Evolutionary conservation across 495 filamentous ascomycete genomes (phyloP).

Genomic region (Penicillium robsamsonii): DNA sequence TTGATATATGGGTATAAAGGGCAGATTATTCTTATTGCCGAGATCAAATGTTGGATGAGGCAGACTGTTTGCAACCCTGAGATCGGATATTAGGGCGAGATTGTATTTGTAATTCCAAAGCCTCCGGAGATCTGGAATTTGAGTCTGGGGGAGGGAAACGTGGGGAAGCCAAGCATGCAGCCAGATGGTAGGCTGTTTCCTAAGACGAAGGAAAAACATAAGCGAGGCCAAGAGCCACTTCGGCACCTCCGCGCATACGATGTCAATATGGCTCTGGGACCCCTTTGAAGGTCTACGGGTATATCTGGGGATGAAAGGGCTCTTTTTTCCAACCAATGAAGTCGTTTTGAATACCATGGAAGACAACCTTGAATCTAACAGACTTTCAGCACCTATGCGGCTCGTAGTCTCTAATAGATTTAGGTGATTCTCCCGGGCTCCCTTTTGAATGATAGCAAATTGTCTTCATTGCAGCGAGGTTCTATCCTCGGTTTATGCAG

Average conservation of each 20-base stretch:
- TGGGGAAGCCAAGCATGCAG: neutral
- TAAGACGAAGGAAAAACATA: neutral
- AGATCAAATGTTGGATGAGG: neutral
- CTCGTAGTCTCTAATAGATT: too few relatives aligned
- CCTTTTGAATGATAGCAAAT: constrained; percentile 12
- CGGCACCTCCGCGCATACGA: neutral
- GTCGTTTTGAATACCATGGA: neutral
- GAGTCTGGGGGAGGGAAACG: neutral
- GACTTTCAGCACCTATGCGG: neutral
- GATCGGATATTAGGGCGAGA: neutral
- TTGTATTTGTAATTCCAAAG: neutral
- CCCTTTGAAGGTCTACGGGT: too few relatives aligned
- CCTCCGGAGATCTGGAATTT: neutral
- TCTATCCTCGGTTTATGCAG: constrained; percentile 29
- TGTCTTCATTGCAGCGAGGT: constrained; percentile 28
- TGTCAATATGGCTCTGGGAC: neutral
- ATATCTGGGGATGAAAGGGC: neutral
- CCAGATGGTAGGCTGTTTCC: neutral
- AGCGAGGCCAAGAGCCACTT: neutral
- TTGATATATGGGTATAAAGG: neutral
- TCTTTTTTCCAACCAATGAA: neutral
- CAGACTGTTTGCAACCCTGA: neutral
- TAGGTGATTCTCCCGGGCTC: too few relatives aligned
- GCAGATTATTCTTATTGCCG: neutral
- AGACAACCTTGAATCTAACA: neutral